phyloP scores from a whole-genome alignment of 257 asterid genomes.

The Primulina huaijiensis region DNA sequence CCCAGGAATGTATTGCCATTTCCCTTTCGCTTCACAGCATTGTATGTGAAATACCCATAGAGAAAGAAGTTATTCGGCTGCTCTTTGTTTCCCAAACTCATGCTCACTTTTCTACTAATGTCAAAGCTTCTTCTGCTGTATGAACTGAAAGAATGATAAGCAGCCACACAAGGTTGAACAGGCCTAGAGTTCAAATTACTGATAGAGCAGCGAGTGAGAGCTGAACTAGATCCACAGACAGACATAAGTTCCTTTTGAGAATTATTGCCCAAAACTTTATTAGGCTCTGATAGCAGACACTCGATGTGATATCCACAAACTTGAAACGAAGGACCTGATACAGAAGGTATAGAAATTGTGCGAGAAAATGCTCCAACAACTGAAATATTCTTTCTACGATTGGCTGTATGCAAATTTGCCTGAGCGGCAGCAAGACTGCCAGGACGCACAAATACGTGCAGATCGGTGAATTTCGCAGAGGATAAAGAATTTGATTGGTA shows the following conservation, averaged over 20 bases:
- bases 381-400: constrained; percentile 56
- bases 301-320: constrained; percentile 66
- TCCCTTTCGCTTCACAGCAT: constrained; percentile 53
- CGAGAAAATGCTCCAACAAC: constrained; percentile 68
- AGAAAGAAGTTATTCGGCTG: constrained; percentile 60
- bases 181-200: constrained; percentile 37
- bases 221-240: constrained; percentile 45
- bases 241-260: constrained; percentile 51
- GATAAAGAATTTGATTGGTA: constrained; percentile 45
- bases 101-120: constrained; percentile 51
- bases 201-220: constrained; percentile 35
- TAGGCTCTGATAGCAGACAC: constrained; percentile 41
- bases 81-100: constrained; percentile 59
- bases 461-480: constrained; percentile 37
- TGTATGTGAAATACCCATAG: constrained; percentile 62
- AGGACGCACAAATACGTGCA: constrained; percentile 48
- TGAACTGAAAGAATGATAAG: constrained; percentile 38
- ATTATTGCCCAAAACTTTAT: constrained; percentile 28
- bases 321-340: constrained; percentile 73
- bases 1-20: constrained; percentile 38
- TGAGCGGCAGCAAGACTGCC: constrained; percentile 69
- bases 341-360: constrained; percentile 70
- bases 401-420: constrained; percentile 54
- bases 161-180: constrained; percentile 36
- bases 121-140: constrained; percentile 38